Evolutionary conservation across 2,329 filamentous ascomycete species (phyloP).

Genomic region (Pseudocercospora fijiensis): DNA sequence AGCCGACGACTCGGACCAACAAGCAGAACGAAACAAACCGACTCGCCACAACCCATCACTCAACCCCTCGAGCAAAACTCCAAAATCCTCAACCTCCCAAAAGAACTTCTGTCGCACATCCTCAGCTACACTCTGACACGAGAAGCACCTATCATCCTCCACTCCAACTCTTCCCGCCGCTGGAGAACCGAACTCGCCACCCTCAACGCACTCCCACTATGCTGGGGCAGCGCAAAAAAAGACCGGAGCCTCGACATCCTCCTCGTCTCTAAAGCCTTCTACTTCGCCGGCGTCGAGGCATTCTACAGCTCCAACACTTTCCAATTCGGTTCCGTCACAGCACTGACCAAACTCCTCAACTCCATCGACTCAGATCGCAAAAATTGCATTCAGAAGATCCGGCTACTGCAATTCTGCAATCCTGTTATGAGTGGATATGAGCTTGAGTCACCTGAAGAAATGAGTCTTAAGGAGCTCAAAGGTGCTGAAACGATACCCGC

Average conservation of each 20-base stretch:
- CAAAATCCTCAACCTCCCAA: not conserved
- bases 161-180: not conserved
- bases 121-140: not conserved
- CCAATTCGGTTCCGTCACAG: not conserved
- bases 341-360: not conserved
- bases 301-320: not conserved
- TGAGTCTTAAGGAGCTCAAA: not conserved
- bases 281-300: not conserved
- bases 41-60: not conserved
- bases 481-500: not conserved
- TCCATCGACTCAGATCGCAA: not conserved
- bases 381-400: not conserved
- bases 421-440: not conserved
- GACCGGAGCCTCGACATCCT: not conserved
- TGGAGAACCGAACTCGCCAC: not conserved
- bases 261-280: conserved; percentile 1
- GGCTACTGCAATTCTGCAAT: not conserved
- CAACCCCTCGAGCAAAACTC: not conserved
- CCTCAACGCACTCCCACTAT: not conserved
- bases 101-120: not conserved
- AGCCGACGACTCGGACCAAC: not conserved
- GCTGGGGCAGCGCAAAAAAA: not conserved
- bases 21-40: not conserved
- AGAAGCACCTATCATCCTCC: not conserved
- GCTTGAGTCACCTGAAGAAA: too few species aligned